Conservation (phyloP, 2,329 filamentous ascomycete genomes). For the Xylaria sp. region DNA sequence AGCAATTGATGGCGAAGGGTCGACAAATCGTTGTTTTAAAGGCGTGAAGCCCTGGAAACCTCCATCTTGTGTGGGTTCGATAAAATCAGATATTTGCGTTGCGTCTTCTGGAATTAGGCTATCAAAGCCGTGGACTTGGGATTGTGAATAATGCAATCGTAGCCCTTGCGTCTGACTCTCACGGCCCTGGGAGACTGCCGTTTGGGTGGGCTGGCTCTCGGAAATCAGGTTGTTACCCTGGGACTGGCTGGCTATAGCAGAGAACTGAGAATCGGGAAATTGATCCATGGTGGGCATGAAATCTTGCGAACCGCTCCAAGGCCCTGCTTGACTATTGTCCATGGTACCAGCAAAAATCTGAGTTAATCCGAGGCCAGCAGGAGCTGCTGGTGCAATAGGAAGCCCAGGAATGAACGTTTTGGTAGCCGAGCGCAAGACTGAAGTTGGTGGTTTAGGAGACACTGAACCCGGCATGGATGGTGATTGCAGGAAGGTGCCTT, state of each 20-base stretch:
- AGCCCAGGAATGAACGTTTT: constrained; percentile 78
- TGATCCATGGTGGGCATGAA: constrained; percentile 68
- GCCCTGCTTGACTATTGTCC: constrained; percentile 68
- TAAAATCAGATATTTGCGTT: constrained; percentile 75
- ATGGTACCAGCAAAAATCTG: constrained; percentile 94
- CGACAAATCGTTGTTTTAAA: constrained; percentile 73
- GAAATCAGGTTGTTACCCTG: constrained; percentile 62
- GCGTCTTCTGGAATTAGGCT: constrained; percentile 62
- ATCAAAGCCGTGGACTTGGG: constrained; percentile 68
- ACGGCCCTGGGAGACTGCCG: constrained; percentile 50
- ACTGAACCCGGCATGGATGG: constrained; percentile 56
- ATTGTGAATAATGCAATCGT: constrained; percentile 68
- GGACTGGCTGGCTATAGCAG: constrained; percentile 66
- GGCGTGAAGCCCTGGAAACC: constrained; percentile 81
- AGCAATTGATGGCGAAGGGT: constrained; percentile 73
- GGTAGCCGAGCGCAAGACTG: constrained; percentile 74
- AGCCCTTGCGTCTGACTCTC: constrained; percentile 61
- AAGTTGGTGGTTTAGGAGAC: constrained; percentile 69
- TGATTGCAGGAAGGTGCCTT: constrained; percentile 55
- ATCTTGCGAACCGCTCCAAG: constrained; percentile 52
- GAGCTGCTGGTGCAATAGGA: constrained; percentile 63
- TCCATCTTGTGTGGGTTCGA: constrained; percentile 83
- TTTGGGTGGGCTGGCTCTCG: constrained; percentile 60
- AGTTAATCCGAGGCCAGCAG: constrained; percentile 78
- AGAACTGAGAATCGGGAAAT: constrained; percentile 70